phyloP scores from a whole-genome alignment of 2,329 filamentous ascomycete genomes.

The Aspergillus glaucus region DNA sequence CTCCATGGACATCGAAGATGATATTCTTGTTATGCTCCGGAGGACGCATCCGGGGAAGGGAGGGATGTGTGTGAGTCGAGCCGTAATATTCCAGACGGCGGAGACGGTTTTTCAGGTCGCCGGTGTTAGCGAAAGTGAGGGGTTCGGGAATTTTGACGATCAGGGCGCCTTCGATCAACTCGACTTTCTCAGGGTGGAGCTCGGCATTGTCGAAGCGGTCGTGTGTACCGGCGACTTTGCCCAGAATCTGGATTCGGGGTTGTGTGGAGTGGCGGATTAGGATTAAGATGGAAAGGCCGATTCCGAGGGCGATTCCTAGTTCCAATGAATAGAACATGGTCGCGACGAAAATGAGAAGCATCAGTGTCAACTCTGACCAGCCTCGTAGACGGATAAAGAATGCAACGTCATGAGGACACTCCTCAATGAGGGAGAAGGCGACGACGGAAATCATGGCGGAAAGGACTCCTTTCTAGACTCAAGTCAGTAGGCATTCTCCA shows the following conservation, averaged over 20 bases:
- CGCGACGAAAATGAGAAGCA: constrained; percentile 81
- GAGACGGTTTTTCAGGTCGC: constrained; percentile 77
- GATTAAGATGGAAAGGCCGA: constrained; percentile 81
- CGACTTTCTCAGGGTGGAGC: constrained; percentile 63
- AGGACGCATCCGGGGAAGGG: constrained; percentile 69
- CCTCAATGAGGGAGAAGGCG: constrained; percentile 88
- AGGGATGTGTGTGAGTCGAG: constrained; percentile 76
- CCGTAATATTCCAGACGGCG: constrained; percentile 83
- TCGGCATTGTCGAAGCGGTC: constrained; percentile 82
- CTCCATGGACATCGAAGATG: constrained; percentile 97
- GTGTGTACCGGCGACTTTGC: constrained; percentile 71
- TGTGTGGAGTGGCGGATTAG: constrained; percentile 87
- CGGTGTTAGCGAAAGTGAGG: constrained; percentile 93
- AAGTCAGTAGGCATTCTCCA: constrained; percentile 1
- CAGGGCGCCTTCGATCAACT: constrained; percentile 84
- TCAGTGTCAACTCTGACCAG: constrained; percentile 78
- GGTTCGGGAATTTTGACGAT: constrained; percentile 98
- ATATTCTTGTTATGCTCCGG: constrained; percentile 84
- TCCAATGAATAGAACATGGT: constrained; percentile 95
- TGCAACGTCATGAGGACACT: constrained; percentile 82
- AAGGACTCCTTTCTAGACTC: constrained; percentile 74
- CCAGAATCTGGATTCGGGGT: constrained; percentile 91
- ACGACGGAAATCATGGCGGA: constrained; percentile 94
- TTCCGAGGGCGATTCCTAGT: constrained; percentile 86
- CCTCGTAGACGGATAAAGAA: constrained; percentile 85